phyloP scores from a whole-genome alignment of 2,329 filamentous ascomycete species.

The Alternaria dauci region DNA sequence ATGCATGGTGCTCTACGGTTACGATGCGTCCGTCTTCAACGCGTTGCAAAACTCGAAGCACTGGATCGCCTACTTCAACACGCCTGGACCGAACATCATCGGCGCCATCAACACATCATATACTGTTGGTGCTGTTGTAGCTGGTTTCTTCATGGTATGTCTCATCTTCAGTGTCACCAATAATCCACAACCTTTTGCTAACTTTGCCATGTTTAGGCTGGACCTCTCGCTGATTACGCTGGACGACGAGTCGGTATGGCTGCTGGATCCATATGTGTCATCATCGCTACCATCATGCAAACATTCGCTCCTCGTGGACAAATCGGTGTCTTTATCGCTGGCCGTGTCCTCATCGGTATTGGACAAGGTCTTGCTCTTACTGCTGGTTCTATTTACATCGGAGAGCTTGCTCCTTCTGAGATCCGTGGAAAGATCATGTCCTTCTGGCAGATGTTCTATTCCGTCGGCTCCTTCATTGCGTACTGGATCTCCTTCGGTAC shows the following conservation, averaged over 20 bases:
- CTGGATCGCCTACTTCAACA: conserved; percentile 71
- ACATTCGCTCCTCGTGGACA: conserved; percentile 66
- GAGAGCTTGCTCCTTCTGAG: conserved; percentile 69
- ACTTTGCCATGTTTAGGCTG: conserved; percentile 51
- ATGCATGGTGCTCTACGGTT: conserved; percentile 79
- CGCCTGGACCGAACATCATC: conserved; percentile 56
- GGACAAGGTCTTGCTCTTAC: conserved; percentile 75
- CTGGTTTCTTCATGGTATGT: conserved; percentile 68
- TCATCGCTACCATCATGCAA: conserved; percentile 74
- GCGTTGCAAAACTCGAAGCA: conserved; percentile 72
- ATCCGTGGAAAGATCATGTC: conserved; percentile 74
- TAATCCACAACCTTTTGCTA: not conserved
- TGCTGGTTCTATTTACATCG: conserved; percentile 74
- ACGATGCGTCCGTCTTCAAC: conserved; percentile 78
- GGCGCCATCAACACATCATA: conserved; percentile 73
- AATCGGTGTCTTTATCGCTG: conserved; percentile 72
- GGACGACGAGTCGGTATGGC: conserved; percentile 73
- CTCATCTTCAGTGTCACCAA: not conserved
- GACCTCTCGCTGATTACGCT: conserved; percentile 68
- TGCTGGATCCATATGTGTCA: conserved; percentile 69
- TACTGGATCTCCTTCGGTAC: conserved; percentile 71
- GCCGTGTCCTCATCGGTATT: conserved; percentile 73
- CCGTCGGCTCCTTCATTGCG: conserved; percentile 70
- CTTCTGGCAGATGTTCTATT: conserved; percentile 74
- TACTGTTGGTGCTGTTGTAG: conserved; percentile 74